Percentiles rank a stretch among this genome's conserved stretches.
Conservation (phyloP, 2,329 filamentous ascomycete genomes). For the Periconia sp. region DNA sequence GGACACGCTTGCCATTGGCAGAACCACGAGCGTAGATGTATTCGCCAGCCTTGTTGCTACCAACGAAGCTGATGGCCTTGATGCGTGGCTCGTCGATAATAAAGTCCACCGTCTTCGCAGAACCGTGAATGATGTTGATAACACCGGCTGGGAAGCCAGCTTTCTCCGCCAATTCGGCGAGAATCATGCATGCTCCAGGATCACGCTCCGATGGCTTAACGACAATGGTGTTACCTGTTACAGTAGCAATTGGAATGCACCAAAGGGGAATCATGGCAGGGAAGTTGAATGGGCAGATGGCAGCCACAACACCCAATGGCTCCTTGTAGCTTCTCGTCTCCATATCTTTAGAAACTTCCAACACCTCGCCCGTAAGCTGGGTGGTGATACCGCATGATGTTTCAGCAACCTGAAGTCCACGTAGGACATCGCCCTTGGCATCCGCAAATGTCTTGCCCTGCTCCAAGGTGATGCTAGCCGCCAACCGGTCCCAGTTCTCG, state of each 20-base stretch:
- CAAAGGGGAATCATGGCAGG: constrained; percentile 92
- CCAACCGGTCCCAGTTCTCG: constrained; percentile 82
- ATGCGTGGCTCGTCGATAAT: constrained; percentile 82
- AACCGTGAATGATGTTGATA: constrained; percentile 79
- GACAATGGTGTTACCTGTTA: constrained; percentile 81
- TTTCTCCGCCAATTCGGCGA: constrained; percentile 76
- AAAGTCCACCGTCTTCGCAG: constrained; percentile 80
- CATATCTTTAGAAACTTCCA: constrained; percentile 89
- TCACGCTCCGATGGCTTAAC: constrained; percentile 87
- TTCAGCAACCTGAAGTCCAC: constrained; percentile 83
- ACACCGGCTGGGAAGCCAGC: constrained; percentile 82
- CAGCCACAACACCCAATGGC: constrained; percentile 77
- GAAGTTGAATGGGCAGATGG: constrained; percentile 90
- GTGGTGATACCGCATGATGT: constrained; percentile 79
- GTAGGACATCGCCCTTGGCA: constrained; percentile 77
- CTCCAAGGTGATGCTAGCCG: constrained; percentile 82
- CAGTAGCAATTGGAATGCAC: constrained; percentile 82
- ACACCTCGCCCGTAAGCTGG: constrained; percentile 78
- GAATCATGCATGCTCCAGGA: constrained; percentile 81
- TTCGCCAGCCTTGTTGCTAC: constrained; percentile 84
- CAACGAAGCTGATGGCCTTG: constrained; percentile 86
- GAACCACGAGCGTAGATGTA: constrained; percentile 81
- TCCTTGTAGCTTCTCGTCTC: constrained; percentile 82
- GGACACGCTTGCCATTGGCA: constrained; percentile 83
- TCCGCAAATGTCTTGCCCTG: constrained; percentile 88